Percentiles rank a stretch among this genome's conserved stretches.
These are phyloP conservation scores for Fusarium albosuccineum DNA, from an alignment of 2,329 filamentous ascomycete species.

Conservation along the genomic window DNA sequence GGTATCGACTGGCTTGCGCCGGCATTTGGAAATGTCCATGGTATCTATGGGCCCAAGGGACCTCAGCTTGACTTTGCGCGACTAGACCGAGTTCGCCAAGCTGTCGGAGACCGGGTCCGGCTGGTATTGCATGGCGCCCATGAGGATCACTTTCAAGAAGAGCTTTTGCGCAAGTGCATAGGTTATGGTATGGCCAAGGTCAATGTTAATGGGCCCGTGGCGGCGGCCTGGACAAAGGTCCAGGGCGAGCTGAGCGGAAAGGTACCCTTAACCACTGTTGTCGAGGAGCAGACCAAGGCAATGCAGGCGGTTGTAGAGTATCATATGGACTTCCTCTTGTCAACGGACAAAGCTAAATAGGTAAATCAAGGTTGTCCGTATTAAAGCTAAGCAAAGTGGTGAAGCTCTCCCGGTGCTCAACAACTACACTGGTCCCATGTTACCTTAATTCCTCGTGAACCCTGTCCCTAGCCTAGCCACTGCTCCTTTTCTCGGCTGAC, in stretches of 20 bases:
- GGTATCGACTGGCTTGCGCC: conserved; percentile 81
- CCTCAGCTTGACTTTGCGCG: conserved; percentile 29
- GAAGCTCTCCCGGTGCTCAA: too few relatives aligned
- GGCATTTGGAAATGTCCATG: conserved; percentile 82
- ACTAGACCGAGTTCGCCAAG: conserved; percentile 50
- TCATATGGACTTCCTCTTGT: conserved; percentile 59
- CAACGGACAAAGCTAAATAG: conserved; percentile 56
- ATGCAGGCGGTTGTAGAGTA: conserved; percentile 63
- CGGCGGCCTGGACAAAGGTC: conserved; percentile 58
- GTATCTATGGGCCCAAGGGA: conserved; percentile 75
- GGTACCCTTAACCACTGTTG: conserved; percentile 58
- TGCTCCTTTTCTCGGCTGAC: too few relatives aligned
- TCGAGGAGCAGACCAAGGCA: conserved; percentile 58
- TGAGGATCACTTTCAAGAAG: conserved; percentile 55
- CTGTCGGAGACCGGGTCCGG: conserved; percentile 58
- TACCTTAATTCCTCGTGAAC: too few relatives aligned
- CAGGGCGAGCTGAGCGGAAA: conserved; percentile 59
- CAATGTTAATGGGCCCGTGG: conserved; percentile 65
- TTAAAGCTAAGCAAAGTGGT: too few relatives aligned
- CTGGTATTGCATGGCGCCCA: conserved; percentile 63
- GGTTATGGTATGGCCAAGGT: conserved; percentile 60
- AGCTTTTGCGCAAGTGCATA: conserved; percentile 51
- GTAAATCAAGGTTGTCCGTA: too few relatives aligned
- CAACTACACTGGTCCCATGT: too few relatives aligned
- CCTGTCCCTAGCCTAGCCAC: too few relatives aligned